Evolutionary conservation across 140 eudicot genomes (phyloP), one percentile per base, ranked within the genome.

Genomic region (Senecio squalidus): DNA sequence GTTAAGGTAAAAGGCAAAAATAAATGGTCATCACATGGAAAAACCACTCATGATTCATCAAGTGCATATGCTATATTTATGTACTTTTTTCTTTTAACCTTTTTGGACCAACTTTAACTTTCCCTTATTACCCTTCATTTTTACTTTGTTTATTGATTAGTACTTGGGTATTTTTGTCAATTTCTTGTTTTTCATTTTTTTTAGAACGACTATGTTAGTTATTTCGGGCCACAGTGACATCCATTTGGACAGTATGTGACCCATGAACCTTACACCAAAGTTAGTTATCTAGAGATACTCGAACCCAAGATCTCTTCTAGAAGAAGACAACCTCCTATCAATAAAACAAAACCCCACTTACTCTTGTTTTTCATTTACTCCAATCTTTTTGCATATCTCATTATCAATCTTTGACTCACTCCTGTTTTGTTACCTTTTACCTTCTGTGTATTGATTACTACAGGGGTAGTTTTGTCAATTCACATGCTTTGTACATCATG

Each of bases 1-100:
- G 53, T 57, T 55, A 28, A 20, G 54, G 53, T 45, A 43, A 38
- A 74, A 62, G 64, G 66, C 76, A 56, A 63, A 36, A 55, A 63
- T 44, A 53, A 25, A 55, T 44, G 66, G 60, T 34, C 69, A 60
- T 77, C 84, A 84, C 93, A 77, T 80, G 87, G 80, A 69, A 64
- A 22, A 82, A 62, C 66, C 84, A 77, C 75, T 81, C 74, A 66
- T 70, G 41, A 59, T 34, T 61, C 53, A 82, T 84, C 84, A 64
- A 74, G 76, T 80, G 80, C 78, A 73, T 49, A 76, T 62, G 61
- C 63, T 56, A 43, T 27, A 51, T 40, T 44, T 57, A 6, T 23
- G 26, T 27, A 23, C 36, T 26, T 60, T 58, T 60, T 45, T 18
- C 45, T 62, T 74, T 59, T 21, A 39, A 43, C 63, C 54, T 55